phyloP scores from a whole-genome alignment of 441 rosid species.

The Erodium chrysanthum region DNA sequence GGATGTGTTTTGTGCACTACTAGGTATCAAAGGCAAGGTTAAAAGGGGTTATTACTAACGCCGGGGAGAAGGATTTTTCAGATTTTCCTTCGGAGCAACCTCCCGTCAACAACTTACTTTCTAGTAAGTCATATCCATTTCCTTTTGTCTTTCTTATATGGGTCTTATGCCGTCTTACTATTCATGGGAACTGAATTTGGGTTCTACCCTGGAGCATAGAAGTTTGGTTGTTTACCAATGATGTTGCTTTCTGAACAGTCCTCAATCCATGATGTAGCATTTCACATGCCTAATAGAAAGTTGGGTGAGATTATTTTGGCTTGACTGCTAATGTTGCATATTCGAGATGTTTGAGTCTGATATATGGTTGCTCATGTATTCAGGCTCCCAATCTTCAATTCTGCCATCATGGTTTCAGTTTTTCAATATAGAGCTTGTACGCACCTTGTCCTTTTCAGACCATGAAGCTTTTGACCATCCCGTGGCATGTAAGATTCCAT shows the following conservation, averaged over 20 bases:
- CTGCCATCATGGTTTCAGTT: slow-evolving; percentile 80
- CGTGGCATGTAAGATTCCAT: slow-evolving; percentile 73
- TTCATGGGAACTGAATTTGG: slow-evolving; percentile 1
- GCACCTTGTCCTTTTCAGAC: slow-evolving; percentile 65
- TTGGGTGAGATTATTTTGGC: neutral
- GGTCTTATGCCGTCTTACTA: neutral
- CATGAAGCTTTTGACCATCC: slow-evolving; percentile 99
- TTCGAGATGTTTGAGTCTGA: slow-evolving; percentile 17
- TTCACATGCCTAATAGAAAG: neutral
- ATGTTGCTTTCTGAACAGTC: neutral
- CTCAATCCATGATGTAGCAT: neutral
- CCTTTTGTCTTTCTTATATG: slow-evolving; percentile 2
- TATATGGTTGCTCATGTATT: slow-evolving; percentile 20
- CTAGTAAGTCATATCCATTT: slow-evolving; percentile 40
- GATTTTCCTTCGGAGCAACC: slow-evolving; percentile 51
- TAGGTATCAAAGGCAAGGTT: slow-evolving; percentile 79
- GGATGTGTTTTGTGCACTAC: slow-evolving; percentile 18
- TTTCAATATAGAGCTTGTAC: slow-evolving; percentile 72
- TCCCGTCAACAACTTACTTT: slow-evolving; percentile 41
- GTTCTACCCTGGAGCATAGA: slow-evolving; percentile 3
- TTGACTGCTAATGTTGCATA: neutral
- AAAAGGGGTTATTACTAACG: slow-evolving; percentile 58
- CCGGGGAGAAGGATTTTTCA: slow-evolving; percentile 56
- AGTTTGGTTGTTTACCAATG: neutral
- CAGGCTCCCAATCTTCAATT: slow-evolving; percentile 70